Evolutionary conservation across 2,329 filamentous ascomycete species (phyloP), one percentile per base, ranked within the genome.

Genomic region (Colletotrichum gigasporum): DNA sequence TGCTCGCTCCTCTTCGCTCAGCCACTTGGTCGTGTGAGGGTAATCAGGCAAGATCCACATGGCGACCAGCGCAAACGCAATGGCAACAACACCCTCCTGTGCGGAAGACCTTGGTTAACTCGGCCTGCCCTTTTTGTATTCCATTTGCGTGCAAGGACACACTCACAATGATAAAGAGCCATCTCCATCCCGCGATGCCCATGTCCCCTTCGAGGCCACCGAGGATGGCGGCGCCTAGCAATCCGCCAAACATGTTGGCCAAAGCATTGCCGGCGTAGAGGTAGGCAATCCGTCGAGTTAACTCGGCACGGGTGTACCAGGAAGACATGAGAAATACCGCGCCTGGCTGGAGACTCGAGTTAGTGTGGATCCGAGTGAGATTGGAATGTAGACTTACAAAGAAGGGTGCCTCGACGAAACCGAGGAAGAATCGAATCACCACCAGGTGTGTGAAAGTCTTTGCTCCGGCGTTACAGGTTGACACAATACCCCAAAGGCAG

Each of bases 1-100:
- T 0, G 79, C 78, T 59, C 83, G 84, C 67, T 87, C 83, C 41
- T 85, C 81, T 3, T 81, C 71, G 0, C 76, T 76, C 0, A 87
- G 70, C 85, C 85, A 87, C 22, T 74, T 76, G 0, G 85, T 85
- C 1, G 81, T 85, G 42, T 80, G 74, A 2, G 85, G 85, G 14
- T 85, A 86, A 67, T 88, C 80, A 0, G 85, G 86, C 0, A 88
- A 73, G 26, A 77, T 68, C 32, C 81, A 73, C 3, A 68, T 65
- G 3, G 78, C 70, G 1, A 73, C 26, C 2, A 79, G 64, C 1
- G 79, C 73, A 16, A 75, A 70, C 4, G 75, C 65, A 67, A 85
- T 68, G 55, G 80, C 79, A 16, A 80, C 73, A 10, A 79, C 76
- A 0, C 75, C 76, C 51, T 82, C 79, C 73, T 74, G 45, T 26